Percentiles rank a stretch among this genome's conserved stretches.
These are phyloP conservation scores for Cryptococcus sp. DNA, from an alignment of 1,284 basidiomycete species.

Conservation along the genomic window DNA sequence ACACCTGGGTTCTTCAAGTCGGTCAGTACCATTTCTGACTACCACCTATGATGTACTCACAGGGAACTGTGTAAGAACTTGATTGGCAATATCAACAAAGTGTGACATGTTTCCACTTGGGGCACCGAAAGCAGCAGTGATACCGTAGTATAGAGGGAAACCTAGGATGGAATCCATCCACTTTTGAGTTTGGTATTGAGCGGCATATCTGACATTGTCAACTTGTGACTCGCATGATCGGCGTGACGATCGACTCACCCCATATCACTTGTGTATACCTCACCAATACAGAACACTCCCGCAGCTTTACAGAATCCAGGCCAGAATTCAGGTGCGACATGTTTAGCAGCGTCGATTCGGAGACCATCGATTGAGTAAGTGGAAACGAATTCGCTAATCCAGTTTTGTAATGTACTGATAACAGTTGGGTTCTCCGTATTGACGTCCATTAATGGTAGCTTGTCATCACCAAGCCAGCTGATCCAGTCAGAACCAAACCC, in stretches of 20 bases:
- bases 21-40: not conserved
- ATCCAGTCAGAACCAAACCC: constrained; percentile 1
- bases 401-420: constrained; percentile 55
- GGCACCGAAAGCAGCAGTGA: constrained; percentile 61
- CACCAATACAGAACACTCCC: constrained; percentile 77
- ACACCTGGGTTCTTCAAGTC: constrained; percentile 50
- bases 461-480: constrained; percentile 65
- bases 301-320: constrained; percentile 60
- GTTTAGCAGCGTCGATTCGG: constrained; percentile 75
- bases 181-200: constrained; percentile 34
- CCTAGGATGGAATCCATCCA: constrained; percentile 46
- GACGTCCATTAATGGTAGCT: constrained; percentile 64
- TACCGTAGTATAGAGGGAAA: constrained; percentile 65
- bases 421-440: constrained; percentile 64
- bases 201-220: constrained; percentile 14
- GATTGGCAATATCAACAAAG: constrained; percentile 57
- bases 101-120: constrained; percentile 57
- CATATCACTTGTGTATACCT: constrained; percentile 62
- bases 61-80: constrained; percentile 52
- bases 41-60: constrained; percentile 23
- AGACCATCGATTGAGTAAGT: constrained; percentile 61
- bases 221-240: not conserved
- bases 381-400: constrained; percentile 60
- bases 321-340: constrained; percentile 43
- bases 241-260: not conserved